Evolutionary conservation across 202 grass and related monocot genomes (phyloP).

Genomic region (Musa balbisiana): DNA sequence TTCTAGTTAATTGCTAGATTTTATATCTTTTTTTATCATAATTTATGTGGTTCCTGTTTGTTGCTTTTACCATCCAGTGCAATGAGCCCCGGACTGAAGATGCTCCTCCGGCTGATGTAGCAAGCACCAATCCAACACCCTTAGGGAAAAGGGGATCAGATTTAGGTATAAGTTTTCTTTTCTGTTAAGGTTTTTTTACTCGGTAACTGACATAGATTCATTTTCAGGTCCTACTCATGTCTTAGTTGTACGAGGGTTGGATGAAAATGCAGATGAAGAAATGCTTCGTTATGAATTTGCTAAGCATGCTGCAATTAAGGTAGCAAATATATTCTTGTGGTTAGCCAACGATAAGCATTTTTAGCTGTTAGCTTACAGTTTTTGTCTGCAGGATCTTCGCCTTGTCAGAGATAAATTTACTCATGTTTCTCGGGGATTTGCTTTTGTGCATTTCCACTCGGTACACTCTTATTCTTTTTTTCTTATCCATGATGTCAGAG

Average conservation of each 20-base stretch:
- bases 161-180: constrained; percentile 35
- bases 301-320: constrained; percentile 92
- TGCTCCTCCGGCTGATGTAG: constrained; percentile 66
- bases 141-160: constrained; percentile 73
- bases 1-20: constrained; percentile 20
- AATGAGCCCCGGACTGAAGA: constrained; percentile 86
- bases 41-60: constrained; percentile 8
- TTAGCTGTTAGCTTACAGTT: constrained; percentile 18
- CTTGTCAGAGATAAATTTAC: constrained; percentile 98
- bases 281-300: constrained; percentile 98
- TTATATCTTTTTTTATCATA: neutral
- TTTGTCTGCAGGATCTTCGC: constrained; percentile 74
- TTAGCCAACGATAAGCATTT: neutral
- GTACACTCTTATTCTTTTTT: constrained; percentile 37
- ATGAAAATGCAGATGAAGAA: constrained; percentile 98
- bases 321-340: constrained; percentile 26
- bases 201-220: constrained; percentile 18
- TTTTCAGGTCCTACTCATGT: constrained; percentile 95
- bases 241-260: constrained; percentile 92
- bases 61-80: constrained; percentile 48
- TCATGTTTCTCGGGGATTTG: constrained; percentile 97
- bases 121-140: constrained; percentile 35
- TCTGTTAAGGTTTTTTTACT: constrained; percentile 27
- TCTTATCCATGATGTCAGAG: neutral
- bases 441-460: constrained; percentile 95